These are phyloP conservation scores for Blastocystis sp. DNA, from an alignment of 352 stramenopile species.

Conservation along the genomic window DNA sequence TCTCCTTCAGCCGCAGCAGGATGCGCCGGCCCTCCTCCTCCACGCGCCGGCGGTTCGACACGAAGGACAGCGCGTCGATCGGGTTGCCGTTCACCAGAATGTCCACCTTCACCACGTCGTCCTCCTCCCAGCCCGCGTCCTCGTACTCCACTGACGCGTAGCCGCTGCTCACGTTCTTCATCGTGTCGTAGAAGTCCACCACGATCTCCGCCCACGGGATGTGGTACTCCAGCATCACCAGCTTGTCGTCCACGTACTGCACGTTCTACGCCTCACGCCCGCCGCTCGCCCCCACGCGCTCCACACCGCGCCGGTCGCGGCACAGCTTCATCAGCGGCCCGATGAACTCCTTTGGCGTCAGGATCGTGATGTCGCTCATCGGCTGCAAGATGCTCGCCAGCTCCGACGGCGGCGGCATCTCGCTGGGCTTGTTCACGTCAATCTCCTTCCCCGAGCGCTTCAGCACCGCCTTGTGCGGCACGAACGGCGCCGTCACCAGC, in stretches of 20 bases:
- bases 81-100: conserved; percentile 74
- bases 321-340: conserved; percentile 89
- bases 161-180: conserved; percentile 90
- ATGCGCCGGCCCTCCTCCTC: conserved; percentile 80
- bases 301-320: conserved; percentile 79
- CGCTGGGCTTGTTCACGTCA: conserved; percentile 37
- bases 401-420: conserved; percentile 36
- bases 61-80: conserved; percentile 92
- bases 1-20: conserved; percentile 84
- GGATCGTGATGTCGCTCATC: conserved; percentile 91
- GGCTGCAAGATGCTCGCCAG: conserved; percentile 78
- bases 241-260: conserved; percentile 89
- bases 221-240: conserved; percentile 86
- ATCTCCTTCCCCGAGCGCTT: conserved; percentile 49
- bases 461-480: conserved; percentile 85
- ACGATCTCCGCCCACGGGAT: conserved; percentile 98
- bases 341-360: conserved; percentile 89
- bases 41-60: conserved; percentile 86
- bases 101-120: conserved; percentile 82
- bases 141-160: conserved; percentile 92
- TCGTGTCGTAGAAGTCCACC: conserved; percentile 96
- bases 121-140: conserved; percentile 83
- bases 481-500: conserved; percentile 94
- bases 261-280: conserved; percentile 76
- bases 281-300: conserved; percentile 34